Percentiles rank a stretch among this genome's conserved stretches.
phyloP scores from a whole-genome alignment of 768 basidiomycete genomes.

The Calocybe indica region DNA sequence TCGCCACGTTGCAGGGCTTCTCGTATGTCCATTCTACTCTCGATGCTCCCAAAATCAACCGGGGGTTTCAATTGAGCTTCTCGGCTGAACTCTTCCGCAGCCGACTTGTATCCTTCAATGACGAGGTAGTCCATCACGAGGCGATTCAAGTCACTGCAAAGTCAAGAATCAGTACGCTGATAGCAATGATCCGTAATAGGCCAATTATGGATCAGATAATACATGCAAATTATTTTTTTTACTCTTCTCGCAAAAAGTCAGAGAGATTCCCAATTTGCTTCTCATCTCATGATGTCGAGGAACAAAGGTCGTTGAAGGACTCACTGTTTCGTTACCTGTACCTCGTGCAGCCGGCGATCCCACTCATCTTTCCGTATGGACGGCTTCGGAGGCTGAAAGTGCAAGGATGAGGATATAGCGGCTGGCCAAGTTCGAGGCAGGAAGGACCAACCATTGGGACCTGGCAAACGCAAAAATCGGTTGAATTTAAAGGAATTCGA shows the following conservation, averaged over 20 bases:
- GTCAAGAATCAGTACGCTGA: slow-evolving; percentile 11
- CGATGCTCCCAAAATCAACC: slow-evolving; percentile 88
- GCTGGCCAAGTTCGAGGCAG: slow-evolving; percentile 2
- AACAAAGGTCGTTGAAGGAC: slow-evolving; percentile 28
- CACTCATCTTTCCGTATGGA: slow-evolving; percentile 77
- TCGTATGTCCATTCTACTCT: slow-evolving; percentile 90
- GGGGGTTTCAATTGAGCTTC: slow-evolving; percentile 76
- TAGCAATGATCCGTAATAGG: slow-evolving; percentile 18
- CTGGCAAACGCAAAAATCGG: slow-evolving; percentile 10
- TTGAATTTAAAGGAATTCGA: slow-evolving; percentile 21
- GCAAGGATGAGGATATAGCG: slow-evolving; percentile 2
- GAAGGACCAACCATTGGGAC: slow-evolving; percentile 29
- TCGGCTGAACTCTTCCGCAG: slow-evolving; percentile 90
- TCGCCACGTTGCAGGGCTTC: slow-evolving; percentile 92
- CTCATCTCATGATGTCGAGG: slow-evolving; percentile 46
- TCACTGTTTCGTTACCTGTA: slow-evolving; percentile 85
- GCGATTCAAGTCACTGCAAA: slow-evolving; percentile 80
- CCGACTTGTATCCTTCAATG: slow-evolving; percentile 94
- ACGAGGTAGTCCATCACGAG: slow-evolving; percentile 97
- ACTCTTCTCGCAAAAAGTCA: slow-evolving; percentile 68
- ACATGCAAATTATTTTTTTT: slow-evolving; percentile 66
- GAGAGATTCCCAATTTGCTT: slow-evolving; percentile 98
- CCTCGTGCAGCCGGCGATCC: slow-evolving; percentile 78
- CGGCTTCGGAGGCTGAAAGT: slow-evolving; percentile 41
- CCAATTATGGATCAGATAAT: slow-evolving; percentile 64